Evolutionary conservation across 2,329 filamentous ascomycete genomes (phyloP), one percentile per base, ranked within the genome.

Genomic region (Lanzia echinophila): DNA sequence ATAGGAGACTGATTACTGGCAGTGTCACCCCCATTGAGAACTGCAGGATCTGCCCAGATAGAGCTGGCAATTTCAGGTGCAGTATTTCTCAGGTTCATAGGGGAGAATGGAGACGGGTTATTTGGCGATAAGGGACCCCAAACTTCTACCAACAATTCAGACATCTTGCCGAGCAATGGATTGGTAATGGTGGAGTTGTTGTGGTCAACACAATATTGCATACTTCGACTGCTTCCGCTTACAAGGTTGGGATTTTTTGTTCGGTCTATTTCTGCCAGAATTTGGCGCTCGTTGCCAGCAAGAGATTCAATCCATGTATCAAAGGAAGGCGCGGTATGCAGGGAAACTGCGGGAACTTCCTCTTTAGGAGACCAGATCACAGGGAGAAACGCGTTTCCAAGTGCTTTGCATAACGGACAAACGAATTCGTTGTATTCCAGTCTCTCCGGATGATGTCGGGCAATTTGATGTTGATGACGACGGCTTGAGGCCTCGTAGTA

Each of bases 291-390:
- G 6, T 46, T 28, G 20, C 56, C 57, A 34, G 58, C 44, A 32
- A 56, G 17, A 36, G 34, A 39, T 31, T 58, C 46, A 19, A 68
- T 28, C 62, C 64, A 68, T 3, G 63, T 75, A 3, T 83, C 77
- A 65, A 96, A 92, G 1, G 76, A 68, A 17, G 70, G 70, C 32
- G 76, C 67, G 5, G 83, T 72, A 49, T 82, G 77, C 36, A 96
- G 72, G n/a, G 82, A 77, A 3, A 88, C 86, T 0, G 89, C 84
- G 58, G 91, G 90, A 1, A 84, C 82, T 66, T 96, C 88, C 62
- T 95, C 88, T 65, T 95, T 86, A 24, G 88, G 88, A 68, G 91
- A 95, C 94, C 94, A 99, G 36, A 95, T 84, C 58, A 99, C 90
- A 0, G 95, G 95, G 36, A 99, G 70, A 72, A 99, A 99, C 0